Evolutionary conservation across 169 alveolate species (phyloP), one percentile per base, ranked within the genome.

Genomic region (Plasmodium gallinaceum): DNA sequence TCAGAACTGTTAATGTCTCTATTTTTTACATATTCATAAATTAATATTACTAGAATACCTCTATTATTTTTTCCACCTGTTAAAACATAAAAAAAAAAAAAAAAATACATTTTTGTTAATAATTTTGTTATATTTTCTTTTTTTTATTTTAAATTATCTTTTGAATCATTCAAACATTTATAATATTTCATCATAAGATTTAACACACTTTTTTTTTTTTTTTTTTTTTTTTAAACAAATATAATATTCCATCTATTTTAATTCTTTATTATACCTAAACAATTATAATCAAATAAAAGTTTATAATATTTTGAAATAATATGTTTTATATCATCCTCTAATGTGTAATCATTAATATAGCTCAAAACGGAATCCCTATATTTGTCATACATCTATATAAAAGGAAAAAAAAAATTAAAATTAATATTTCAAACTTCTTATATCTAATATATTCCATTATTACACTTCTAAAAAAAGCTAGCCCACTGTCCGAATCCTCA

Each of bases 1-100:
- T 80, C 90, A 24, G 16, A 52, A 48, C 64, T 51, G 51, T 80
- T 80, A 72, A 80, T 80, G 52, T 80, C 90, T 42, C 90, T 48
- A 80, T 80, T 80, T 51, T 80, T 80, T 14, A 80, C 90, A 68
- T 80, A 80, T 20, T 80, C 90, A 61, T 80, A 80, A 68, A 80
- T 80, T 43, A 80, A 62, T 20, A 68, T 80, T 22, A 80, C 90
- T 22, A 80, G 9, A 12, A 80, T 80, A 12, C 90, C 90, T 14
- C 90, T 80, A 32, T 68, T 80, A 48, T 80, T 66, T 68, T 80
- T 80, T 1, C 90, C 90, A 37, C 90, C 90, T 80, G 42, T 8
- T 39, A 66, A 80, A 32, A 45, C 0, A 65, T 18, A 60, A 52
- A 71, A 32, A 32, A 32, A 32, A 32, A 32, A 32, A 32, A 32